Evolutionary conservation across 2,329 filamentous ascomycete species (phyloP), one percentile per base, ranked within the genome.

Genomic region (Pestalotiopsis fici): DNA sequence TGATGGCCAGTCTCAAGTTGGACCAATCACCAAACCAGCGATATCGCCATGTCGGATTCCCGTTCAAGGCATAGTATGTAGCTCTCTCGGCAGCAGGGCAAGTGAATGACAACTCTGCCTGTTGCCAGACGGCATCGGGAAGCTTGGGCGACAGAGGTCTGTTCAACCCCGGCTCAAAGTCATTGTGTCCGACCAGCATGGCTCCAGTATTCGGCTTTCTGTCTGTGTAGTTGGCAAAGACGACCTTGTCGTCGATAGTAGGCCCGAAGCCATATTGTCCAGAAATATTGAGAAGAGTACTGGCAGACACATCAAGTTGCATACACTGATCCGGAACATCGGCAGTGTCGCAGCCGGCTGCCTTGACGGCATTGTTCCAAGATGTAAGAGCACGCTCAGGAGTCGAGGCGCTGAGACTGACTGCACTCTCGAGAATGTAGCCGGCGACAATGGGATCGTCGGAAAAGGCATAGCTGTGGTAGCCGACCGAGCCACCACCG

Each of bases 11-110:
- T n/a, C 43, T 61, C 35, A 61, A 27, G 27, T 66, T 66, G 9
- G 56, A 4, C 27, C 43, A 66, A 15, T 55, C 64, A 2, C 64
- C 64, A 15, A 66, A 60, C 56, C 64, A 60, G 21, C 64, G 64
- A 18, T 66, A 66, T n/a, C 64, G 13, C 64, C 64, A 66, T 9
- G 64, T 66, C 5, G 64, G 64, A 23, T 50, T 60, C 18, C 64
- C 64, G 28, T 60, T 61, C 25, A 61, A 21, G 9, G 50, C 64
- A 25, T 50, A 55, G 2, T 43, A 39, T 0, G 56, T 9, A 25
- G 64, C 64, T 25, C 64, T 23, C 35, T 57, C 27, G 6, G 56
- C 64, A n/a, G 64, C 37, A 1, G 64, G 37, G 31, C 64, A 66
- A 18, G 35, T 61, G 64, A 66, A 66, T 12, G 63, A 23, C n/a